Evolutionary conservation across 352 stramenopile species (phyloP), one percentile per base, ranked within the genome.

Genomic region (Phytophthora quininea): DNA sequence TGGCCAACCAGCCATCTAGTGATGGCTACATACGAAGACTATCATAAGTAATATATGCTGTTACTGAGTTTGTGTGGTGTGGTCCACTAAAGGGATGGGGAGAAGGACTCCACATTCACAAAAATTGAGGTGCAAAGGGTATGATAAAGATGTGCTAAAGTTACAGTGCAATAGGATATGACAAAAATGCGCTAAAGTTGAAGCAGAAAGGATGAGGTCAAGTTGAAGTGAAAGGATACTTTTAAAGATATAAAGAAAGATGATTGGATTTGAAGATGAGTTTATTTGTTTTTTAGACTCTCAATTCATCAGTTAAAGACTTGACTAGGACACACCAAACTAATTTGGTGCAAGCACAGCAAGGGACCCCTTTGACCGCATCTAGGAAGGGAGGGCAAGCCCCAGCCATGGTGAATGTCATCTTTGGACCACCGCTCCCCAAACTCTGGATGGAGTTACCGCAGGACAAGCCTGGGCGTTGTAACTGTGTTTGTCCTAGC

Each of bases 141-240:
- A n/a, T n/a, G n/a, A n/a, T n/a, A n/a, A n/a, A n/a, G n/a, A n/a
- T n/a, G n/a, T n/a, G n/a, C n/a, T n/a, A n/a, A n/a, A n/a, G n/a
- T n/a, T n/a, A n/a, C n/a, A n/a, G n/a, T n/a, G n/a, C n/a, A n/a
- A n/a, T n/a, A n/a, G n/a, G n/a, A n/a, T n/a, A n/a, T n/a, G n/a
- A n/a, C n/a, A n/a, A n/a, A 15, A 24, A 50, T 27, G 15, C 11
- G 7, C 24, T 29, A 24, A 50, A 50, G 43, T 50, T 15, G 43
- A 27, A 29, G 19, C 43, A 50, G 8, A 50, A 8, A 7, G 8
- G 24, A 27, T 50, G 5, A 24, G 19, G 24, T 50, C 11, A 50
- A 50, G 43, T 50, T 50, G 43, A 50, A 50, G 43, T 50, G 5
- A 9, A 50, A 50, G 24, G 43, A 50, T 15, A 50, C 43, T 50